phyloP scores from a whole-genome alignment of 2,329 filamentous ascomycete genomes.

The Xylariales sp. region DNA sequence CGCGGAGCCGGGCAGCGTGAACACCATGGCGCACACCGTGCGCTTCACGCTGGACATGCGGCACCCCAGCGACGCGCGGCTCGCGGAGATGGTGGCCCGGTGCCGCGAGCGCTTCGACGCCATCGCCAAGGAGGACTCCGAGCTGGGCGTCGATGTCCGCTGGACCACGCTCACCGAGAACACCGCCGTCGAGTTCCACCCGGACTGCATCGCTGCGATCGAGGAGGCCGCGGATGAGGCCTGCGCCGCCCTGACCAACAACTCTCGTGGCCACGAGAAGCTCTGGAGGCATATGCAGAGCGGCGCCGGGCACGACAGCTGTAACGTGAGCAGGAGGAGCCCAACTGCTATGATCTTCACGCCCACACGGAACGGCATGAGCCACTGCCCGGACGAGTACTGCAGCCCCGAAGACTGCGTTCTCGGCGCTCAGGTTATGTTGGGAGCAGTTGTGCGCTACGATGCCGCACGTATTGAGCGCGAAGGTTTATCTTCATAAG shows the following conservation, averaged over 20 bases:
- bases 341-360: constrained; percentile 67
- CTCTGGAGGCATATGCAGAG: no score
- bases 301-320: constrained; percentile 44
- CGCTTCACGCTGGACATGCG: constrained; percentile 67
- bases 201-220: constrained; percentile 61
- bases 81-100: no score
- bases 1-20: constrained; percentile 63
- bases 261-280: no score
- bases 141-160: neutral
- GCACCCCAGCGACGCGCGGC: no score
- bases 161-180: neutral
- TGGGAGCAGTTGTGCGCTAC: neutral
- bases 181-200: constrained; percentile 33
- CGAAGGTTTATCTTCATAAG: no score
- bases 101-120: no score
- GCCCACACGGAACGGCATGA: constrained; percentile 58
- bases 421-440: neutral
- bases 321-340: constrained; percentile 53
- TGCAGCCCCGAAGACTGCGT: constrained; percentile 52
- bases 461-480: no score
- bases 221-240: neutral
- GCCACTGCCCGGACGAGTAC: constrained; percentile 61
- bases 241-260: constrained; percentile 45
- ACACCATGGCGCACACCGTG: constrained; percentile 68
- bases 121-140: constrained; percentile 61